These are phyloP conservation scores for Aaosphaeria arxii DNA, from an alignment of 2,329 filamentous ascomycete species.

Conservation along the genomic window DNA sequence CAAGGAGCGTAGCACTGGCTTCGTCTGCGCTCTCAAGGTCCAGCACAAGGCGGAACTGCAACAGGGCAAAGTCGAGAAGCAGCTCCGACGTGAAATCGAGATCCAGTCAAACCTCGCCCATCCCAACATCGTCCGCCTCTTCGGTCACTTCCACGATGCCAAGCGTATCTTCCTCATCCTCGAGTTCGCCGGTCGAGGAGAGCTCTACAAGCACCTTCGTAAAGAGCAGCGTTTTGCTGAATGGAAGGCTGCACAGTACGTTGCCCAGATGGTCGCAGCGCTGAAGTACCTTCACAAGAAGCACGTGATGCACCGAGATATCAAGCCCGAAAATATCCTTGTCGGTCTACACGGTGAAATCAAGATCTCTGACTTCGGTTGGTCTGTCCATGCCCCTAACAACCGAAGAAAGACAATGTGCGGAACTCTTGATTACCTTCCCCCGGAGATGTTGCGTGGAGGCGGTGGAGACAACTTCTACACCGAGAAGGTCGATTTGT, in stretches of 20 bases:
- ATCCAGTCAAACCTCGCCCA: conserved; percentile 86
- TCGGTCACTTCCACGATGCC: conserved; percentile 84
- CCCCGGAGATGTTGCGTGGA: conserved; percentile 92
- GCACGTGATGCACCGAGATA: conserved; percentile 95
- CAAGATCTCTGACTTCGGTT: conserved; percentile 97
- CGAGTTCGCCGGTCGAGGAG: conserved; percentile 81
- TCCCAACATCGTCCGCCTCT: conserved; percentile 79
- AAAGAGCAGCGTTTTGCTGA: conserved; percentile 78
- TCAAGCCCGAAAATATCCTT: conserved; percentile 97
- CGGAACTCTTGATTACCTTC: conserved; percentile 94
- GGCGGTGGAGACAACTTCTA: conserved; percentile 83
- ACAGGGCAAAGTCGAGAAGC: conserved; percentile 79
- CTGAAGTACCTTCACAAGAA: conserved; percentile 91
- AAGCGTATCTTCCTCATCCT: conserved; percentile 86
- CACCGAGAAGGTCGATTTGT: conserved; percentile 92
- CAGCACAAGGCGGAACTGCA: conserved; percentile 81
- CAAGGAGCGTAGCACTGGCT: conserved; percentile 73
- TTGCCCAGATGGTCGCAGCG: conserved; percentile 87
- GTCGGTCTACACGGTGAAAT: conserved; percentile 96
- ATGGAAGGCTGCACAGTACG: conserved; percentile 82
- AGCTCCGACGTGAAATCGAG: conserved; percentile 83
- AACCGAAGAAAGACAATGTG: conserved; percentile 93
- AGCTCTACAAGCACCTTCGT: conserved; percentile 83
- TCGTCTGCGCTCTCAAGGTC: conserved; percentile 84
- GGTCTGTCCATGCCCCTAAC: conserved; percentile 96